Percentiles rank a stretch among this genome's conserved stretches.
These are phyloP conservation scores for Neurospora cerealis DNA, from an alignment of 495 filamentous ascomycete genomes.

Conservation along the genomic window DNA sequence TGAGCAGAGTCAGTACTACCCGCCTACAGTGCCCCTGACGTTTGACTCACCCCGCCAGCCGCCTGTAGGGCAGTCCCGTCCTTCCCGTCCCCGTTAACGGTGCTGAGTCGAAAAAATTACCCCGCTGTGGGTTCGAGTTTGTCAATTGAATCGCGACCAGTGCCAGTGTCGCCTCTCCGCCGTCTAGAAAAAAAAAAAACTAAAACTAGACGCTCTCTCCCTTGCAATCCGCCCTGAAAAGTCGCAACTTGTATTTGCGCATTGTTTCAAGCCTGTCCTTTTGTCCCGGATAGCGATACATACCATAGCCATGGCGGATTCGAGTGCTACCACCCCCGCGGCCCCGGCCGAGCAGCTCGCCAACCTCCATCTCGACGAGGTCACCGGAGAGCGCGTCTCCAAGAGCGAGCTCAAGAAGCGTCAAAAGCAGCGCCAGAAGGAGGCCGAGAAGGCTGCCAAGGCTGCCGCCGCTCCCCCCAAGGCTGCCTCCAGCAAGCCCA, in stretches of 20 bases:
- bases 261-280: neutral
- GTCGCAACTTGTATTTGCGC: neutral
- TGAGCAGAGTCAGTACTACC: neutral
- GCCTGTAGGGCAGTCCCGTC: neutral
- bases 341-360: constrained; percentile 47
- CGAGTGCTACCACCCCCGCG: constrained; percentile 22
- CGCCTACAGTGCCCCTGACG: neutral
- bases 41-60: neutral
- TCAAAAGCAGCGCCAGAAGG: constrained; percentile 79
- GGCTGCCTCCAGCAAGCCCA: constrained; percentile 58
- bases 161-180: neutral
- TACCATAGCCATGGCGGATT: constrained; percentile 41
- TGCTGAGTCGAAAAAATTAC: neutral
- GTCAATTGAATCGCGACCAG: neutral
- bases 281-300: neutral
- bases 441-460: constrained; percentile 80
- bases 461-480: constrained; percentile 63
- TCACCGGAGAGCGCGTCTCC: constrained; percentile 74
- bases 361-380: constrained; percentile 73
- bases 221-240: neutral
- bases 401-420: constrained; percentile 93
- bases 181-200: neutral
- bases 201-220: neutral
- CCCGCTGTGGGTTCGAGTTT: neutral
- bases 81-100: neutral